Base-by-base conservation (phyloP, 768 basidiomycete species). In the Termitomyces sp. region DNA sequence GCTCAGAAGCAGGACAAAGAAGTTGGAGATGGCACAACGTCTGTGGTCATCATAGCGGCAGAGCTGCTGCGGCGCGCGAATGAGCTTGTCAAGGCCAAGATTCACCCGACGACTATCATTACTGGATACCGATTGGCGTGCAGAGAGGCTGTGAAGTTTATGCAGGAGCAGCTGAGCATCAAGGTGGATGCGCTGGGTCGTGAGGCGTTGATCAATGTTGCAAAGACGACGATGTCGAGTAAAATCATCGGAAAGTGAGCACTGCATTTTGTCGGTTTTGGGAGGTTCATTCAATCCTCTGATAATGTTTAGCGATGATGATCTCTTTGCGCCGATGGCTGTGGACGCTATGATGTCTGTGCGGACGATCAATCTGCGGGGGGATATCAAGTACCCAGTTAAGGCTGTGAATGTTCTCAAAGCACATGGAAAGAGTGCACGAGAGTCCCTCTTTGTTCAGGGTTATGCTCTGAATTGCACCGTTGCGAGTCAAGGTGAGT, bases 1-100 rank as follows among this genome's bases (percentile, higher is more conserved):
- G 94, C 97, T 2, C 95, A 98, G 73, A 98, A 98, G 66, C 95
- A 98, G 72, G 97, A 99, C 72, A 97, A 95, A 69, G 97, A 99
- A 73, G 97, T 99, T 10, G 97, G 97, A 35, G 97, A 99, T 74
- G 97, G 97, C 13, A 99, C 97, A 7, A 99, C 97, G 3, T 98
- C 94, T 22, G 97, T 99, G 40, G 97, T 99, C 45, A 91, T 99
- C 62, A 83, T 99, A 67, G 95, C 95, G 51, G 94, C 97, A n/a
- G 97, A 98, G 70, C 83, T 98, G 43, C 79, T 98, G 60, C 88
- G 92, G 58, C 85, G 97, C 51, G 97, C 96, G 52, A 98, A 98
- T 68, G 97, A 98, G 68, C 87, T 99, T 41, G 94, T 99, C 61
- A 93, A 97, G 74, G 88, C 92, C 60, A 98, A 94, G 73, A 98